phyloP scores from a whole-genome alignment of 2,329 filamentous ascomycete species.

The Penicillium sp. region DNA sequence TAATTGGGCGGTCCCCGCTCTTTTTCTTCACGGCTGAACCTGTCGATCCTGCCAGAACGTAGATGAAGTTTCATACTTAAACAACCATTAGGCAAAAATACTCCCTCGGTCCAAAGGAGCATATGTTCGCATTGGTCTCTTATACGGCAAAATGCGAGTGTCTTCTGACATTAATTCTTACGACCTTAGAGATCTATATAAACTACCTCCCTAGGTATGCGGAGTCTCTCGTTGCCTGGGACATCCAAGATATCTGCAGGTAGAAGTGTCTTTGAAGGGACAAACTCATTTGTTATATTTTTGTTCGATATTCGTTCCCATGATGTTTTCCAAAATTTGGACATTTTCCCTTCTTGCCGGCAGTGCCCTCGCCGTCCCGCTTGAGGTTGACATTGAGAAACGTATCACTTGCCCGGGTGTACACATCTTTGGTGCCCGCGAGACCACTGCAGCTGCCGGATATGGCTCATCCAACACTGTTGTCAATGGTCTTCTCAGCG shows the following conservation, averaged over 20 bases:
- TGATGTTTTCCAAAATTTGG: conserved; percentile 11
- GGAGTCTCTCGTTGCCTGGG: too few species aligned
- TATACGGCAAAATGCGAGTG: conserved; percentile 1
- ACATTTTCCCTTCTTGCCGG: conserved; percentile 5
- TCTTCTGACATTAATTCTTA: not conserved
- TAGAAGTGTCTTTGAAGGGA: not conserved
- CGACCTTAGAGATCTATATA: not conserved
- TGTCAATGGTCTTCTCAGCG: conserved; percentile 51
- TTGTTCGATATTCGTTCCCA: not conserved
- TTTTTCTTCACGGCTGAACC: conserved; percentile 15
- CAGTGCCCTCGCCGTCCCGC: conserved; percentile 8
- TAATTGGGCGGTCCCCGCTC: conserved; percentile 2
- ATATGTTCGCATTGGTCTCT: not conserved
- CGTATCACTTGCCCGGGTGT: conserved; percentile 44
- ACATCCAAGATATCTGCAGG: not conserved
- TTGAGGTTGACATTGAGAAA: conserved; percentile 13
- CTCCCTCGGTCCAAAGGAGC: conserved; percentile 12
- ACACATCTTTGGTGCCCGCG: conserved; percentile 54
- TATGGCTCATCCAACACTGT: conserved; percentile 53
- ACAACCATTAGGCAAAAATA: conserved; percentile 11
- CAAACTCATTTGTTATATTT: not conserved
- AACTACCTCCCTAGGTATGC: not conserved
- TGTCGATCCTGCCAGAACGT: not conserved
- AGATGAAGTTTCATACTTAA: not conserved
- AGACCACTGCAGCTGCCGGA: conserved; percentile 51